Evolutionary conservation across 768 basidiomycete species (phyloP), one percentile per base, ranked within the genome.

Genomic region (Boletus edulis): DNA sequence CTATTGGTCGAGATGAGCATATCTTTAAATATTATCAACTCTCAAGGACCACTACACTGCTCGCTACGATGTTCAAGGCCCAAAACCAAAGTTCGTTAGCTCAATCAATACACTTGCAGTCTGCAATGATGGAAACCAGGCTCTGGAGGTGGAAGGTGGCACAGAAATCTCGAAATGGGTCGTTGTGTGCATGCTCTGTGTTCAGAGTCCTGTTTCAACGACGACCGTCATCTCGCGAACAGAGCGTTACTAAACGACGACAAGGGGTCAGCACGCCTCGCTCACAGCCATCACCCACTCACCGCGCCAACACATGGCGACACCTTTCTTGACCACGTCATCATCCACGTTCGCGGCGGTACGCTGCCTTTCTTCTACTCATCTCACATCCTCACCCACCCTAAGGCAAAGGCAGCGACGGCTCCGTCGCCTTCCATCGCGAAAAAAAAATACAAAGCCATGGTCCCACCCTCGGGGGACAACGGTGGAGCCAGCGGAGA

Each of bases 401-500:
- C 43, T 48, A 62, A 90, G 94, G 94, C 15, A 84, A 81, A 63
- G 95, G 95, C 18, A 96, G 96, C 0, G 78, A 92, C 52, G 96
- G 96, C 22, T 91, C 93, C 58, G 91, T 89, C 20, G 94, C 96
- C 7, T 97, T 98, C 63, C 89, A 94, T 64, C 85, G 92, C 54
- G 93, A 96, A 20, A 20, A 20, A 96, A 73, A 91, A 92, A 66
- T 93, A 81, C 71, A 83, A 83, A 53, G 82, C 87, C 1, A 81
- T 84, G 57, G 92, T 92, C 0, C 93, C 94, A 1, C 94, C 96
- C 0, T 95, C 94, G 9, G 96, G 95, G 0, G 96, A 94, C 1
- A 89, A 90, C 56, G 96, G 96, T 15, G 96, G 94, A 3, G 79
- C 81, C 44, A 95, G 95, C 24, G 93, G 91, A 5, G 85, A 89